Evolutionary conservation across 495 filamentous ascomycete genomes (phyloP), one percentile per base, ranked within the genome.

Genomic region (Xanthoparmelia taractica): DNA sequence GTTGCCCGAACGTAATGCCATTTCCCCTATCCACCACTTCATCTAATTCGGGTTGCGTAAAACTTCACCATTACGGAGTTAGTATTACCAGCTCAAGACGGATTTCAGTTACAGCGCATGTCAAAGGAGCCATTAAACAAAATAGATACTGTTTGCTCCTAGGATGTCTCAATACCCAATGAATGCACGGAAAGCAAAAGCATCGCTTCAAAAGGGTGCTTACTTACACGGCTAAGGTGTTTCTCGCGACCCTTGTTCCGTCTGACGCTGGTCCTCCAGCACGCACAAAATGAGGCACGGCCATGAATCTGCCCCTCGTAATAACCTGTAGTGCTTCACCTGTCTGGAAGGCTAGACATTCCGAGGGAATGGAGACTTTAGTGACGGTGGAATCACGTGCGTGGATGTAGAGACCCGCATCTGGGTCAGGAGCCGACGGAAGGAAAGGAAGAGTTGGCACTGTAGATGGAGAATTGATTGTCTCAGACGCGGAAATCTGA

Each of bases 271-370:
- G 73, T 57, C 75, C 69, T 61, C 85, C 78, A 2, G 92, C 94
- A 66, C 87, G 84, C 25, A 98, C 94, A 74, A 96, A 97, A 79
- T 98, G 94, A 71, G 94, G 94, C 60, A 98, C 94, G 2, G 94
- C 95, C 71, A 87, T 87, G 76, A 98, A 96, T 70, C 83, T 86
- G 8, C 95, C 95, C 40, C 78, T 74, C 4, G 94, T 97, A 70
- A 98, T 96, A 18, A 88, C 75, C 76, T 97, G 86, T 59, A 98
- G 75, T 2, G 94, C 87, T 72, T 97, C 91, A 0, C 94, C 94
- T 0, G 94, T 98, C 79, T 98, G 94, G 69, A 98, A 98, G 1
- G 90, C 94, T 40, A 98, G 84, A 73, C 90, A 93, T 68, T 96
- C 90, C 37, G 83, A 79, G 1, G 94, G 94, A 60, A 98, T 97